phyloP scores from a whole-genome alignment of 1,284 basidiomycete genomes.

The Puccinia triticina region DNA sequence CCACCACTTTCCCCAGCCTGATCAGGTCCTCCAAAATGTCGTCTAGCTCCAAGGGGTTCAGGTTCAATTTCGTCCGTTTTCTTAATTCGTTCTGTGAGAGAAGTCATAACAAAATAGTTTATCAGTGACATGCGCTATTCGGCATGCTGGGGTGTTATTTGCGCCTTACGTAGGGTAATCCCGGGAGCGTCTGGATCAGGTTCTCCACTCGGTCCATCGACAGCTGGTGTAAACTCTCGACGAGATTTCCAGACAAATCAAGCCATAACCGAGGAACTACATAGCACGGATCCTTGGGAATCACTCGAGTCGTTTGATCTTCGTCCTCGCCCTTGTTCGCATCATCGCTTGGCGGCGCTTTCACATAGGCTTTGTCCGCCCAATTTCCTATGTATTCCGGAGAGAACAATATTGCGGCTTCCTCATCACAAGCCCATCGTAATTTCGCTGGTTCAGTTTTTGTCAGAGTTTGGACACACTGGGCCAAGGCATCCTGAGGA shows the following conservation, averaged over 20 bases:
- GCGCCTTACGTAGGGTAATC: slow-evolving; percentile 43
- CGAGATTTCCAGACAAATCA: slow-evolving; percentile 36
- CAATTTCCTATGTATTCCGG: slow-evolving; percentile 30
- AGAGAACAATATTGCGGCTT: slow-evolving; percentile 23
- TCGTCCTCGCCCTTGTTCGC: background rate
- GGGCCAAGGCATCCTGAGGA: slow-evolving; percentile 7
- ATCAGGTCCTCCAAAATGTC: slow-evolving; percentile 48
- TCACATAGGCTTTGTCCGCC: slow-evolving; percentile 24
- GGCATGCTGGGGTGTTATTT: too few species aligned
- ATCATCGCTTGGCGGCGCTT: background rate
- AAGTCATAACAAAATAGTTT: background rate
- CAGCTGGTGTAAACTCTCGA: slow-evolving; percentile 29
- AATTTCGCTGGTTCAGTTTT: slow-evolving; percentile 38
- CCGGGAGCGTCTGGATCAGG: slow-evolving; percentile 37
- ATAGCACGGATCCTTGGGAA: slow-evolving; percentile 10
- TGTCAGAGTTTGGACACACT: slow-evolving; percentile 24
- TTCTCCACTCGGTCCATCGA: slow-evolving; percentile 34
- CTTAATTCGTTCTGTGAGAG: slow-evolving; percentile 18
- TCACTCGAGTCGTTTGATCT: background rate
- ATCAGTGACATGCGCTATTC: too few species aligned
- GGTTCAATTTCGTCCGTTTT: slow-evolving; percentile 18
- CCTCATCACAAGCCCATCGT: slow-evolving; percentile 35
- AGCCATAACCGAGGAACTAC: slow-evolving; percentile 48
- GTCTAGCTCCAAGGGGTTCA: slow-evolving; percentile 39
- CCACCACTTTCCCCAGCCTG: slow-evolving; percentile 19